Percentiles rank a stretch among this genome's conserved stretches.
phyloP scores from a whole-genome alignment of 2,329 filamentous ascomycete genomes.

The Trichoderma citrinoviride region DNA sequence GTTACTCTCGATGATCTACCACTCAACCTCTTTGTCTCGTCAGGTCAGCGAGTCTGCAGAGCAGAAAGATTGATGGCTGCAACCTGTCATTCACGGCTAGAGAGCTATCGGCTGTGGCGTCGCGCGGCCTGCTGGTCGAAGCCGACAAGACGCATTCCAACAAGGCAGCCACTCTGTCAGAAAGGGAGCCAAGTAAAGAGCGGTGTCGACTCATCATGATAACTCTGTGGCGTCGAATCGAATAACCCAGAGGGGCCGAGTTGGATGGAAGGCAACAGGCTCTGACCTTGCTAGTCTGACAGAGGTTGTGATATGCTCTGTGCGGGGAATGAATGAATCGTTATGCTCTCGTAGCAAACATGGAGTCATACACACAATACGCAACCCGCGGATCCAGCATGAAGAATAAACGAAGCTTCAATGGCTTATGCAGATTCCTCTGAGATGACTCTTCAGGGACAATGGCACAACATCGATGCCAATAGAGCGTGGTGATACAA shows the following conservation, averaged over 20 bases:
- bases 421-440: too few relatives aligned
- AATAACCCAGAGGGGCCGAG: background rate
- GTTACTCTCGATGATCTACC: background rate
- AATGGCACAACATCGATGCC: background rate
- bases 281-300: background rate
- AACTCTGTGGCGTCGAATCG: background rate
- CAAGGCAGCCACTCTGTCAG: background rate
- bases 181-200: background rate
- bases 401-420: too few relatives aligned
- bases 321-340: background rate
- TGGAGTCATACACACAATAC: background rate
- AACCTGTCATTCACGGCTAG: background rate
- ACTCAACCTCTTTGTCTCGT: background rate
- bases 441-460: background rate
- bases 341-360: background rate
- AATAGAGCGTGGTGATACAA: background rate
- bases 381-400: background rate
- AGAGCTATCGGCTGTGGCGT: background rate
- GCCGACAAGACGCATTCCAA: background rate
- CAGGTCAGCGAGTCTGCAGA: background rate
- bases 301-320: background rate
- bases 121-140: background rate
- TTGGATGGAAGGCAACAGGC: background rate
- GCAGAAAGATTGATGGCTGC: background rate
- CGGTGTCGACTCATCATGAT: background rate